Evolutionary conservation across 1,139 yeast species (phyloP).

Genomic region (Debaryomycetaceae sp.): DNA sequence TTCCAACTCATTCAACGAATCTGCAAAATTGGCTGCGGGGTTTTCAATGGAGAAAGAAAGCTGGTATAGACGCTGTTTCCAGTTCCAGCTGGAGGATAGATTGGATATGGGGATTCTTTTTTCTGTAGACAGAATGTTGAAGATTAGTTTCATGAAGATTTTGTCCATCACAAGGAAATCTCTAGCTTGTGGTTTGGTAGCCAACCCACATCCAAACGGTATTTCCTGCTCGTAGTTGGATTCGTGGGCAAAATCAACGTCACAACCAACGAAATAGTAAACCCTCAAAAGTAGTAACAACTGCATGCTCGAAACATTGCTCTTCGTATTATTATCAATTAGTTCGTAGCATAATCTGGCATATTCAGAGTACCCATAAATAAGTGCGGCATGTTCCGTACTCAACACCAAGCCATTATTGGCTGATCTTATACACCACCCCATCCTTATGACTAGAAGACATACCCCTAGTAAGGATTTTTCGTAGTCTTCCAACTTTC

Average conservation of each 20-base stretch:
- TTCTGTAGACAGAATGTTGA: not conserved
- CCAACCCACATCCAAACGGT: not conserved
- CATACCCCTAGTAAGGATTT: not conserved
- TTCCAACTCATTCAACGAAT: not conserved
- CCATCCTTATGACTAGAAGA: not conserved
- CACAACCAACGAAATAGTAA: not conserved
- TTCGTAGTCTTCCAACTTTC: not conserved
- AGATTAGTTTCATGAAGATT: not conserved
- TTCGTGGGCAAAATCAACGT: not conserved
- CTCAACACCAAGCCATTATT: not conserved
- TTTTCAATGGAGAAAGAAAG: not conserved
- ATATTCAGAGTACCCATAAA: not conserved
- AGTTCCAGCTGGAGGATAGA: not conserved
- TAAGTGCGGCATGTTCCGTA: not conserved
- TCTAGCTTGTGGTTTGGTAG: not conserved
- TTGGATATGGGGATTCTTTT: not conserved
- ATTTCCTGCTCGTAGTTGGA: not conserved
- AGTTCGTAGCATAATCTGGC: not conserved
- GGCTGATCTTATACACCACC: not conserved
- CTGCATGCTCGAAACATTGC: not conserved
- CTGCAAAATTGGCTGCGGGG: not conserved
- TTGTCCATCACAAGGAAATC: not conserved
- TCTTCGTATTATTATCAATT: not conserved
- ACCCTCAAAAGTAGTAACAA: not conserved
- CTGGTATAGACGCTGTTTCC: not conserved